Percentiles rank a stretch among this genome's conserved stretches.
Conservation (phyloP, 164 flowering plant species). For the Macadamia tetraphylla region DNA sequence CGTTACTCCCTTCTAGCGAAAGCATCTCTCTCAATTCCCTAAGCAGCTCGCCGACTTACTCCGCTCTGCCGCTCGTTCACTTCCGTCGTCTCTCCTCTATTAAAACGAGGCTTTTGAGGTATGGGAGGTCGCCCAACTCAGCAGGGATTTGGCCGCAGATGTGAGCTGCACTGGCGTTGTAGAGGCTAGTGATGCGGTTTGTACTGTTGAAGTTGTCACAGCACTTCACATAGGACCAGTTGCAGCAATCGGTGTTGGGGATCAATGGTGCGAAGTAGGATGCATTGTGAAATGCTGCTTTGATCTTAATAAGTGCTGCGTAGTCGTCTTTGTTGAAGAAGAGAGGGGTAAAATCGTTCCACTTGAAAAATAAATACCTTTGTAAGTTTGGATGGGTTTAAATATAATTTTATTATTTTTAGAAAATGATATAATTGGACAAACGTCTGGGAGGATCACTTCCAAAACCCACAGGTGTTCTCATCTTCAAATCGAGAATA, state of each 20-base stretch:
- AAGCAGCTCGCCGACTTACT: constrained; percentile 46
- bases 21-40: constrained; percentile 22
- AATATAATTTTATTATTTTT: too few relatives aligned
- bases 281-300: constrained; percentile 49
- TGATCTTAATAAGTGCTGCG: constrained; percentile 56
- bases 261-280: constrained; percentile 55
- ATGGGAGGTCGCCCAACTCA: constrained; percentile 53
- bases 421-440: too few relatives aligned
- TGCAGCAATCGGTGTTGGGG: constrained; percentile 43
- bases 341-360: neutral
- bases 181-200: constrained; percentile 47
- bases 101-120: constrained; percentile 44
- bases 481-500: too few relatives aligned
- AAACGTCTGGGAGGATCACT: too few relatives aligned
- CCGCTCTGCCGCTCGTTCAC: constrained; percentile 34
- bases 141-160: constrained; percentile 55
- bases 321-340: constrained; percentile 65
- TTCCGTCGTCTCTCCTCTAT: constrained; percentile 52
- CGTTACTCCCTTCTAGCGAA: constrained; percentile 67
- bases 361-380: too few relatives aligned
- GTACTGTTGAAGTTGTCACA: constrained; percentile 15
- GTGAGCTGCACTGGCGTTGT: constrained; percentile 24
- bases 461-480: too few relatives aligned
- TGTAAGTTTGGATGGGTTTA: too few relatives aligned
- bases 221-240: constrained; percentile 55